Evolutionary conservation across 2,329 filamentous ascomycete species (phyloP).

Genomic region (Cladophialophora immunda): DNA sequence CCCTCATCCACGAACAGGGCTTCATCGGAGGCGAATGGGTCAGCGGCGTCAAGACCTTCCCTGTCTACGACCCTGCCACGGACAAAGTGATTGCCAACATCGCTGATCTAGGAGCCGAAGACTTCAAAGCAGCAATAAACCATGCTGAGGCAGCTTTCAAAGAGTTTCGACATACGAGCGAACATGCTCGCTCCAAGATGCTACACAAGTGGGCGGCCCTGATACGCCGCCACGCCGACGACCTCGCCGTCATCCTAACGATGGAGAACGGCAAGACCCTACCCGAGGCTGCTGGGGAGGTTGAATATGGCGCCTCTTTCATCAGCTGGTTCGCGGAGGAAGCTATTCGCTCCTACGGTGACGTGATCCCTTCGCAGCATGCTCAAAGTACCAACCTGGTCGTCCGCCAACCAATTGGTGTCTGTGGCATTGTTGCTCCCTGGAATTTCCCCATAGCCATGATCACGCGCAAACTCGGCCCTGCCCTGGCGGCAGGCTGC

Average conservation of each 20-base stretch:
- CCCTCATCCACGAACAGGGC: slow-evolving; percentile 14
- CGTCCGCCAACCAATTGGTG: slow-evolving; percentile 82
- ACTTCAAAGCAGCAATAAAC: slow-evolving; percentile 38
- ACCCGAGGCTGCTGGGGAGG: slow-evolving; percentile 56
- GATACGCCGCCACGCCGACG: slow-evolving; percentile 63
- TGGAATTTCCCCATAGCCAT: slow-evolving; percentile 88
- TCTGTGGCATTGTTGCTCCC: slow-evolving; percentile 82
- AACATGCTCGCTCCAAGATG: slow-evolving; percentile 54
- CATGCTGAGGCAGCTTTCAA: slow-evolving; percentile 34
- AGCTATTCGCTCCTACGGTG: slow-evolving; percentile 50
- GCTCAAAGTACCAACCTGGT: slow-evolving; percentile 78
- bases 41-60: slow-evolving; percentile 3
- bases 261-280: slow-evolving; percentile 56
- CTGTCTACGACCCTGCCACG: slow-evolving; percentile 37
- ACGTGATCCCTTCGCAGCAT: slow-evolving; percentile 66
- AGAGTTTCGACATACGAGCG: slow-evolving; percentile 47
- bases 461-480: slow-evolving; percentile 57
- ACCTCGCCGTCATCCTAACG: slow-evolving; percentile 43
- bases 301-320: slow-evolving; percentile 57
- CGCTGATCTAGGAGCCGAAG: slow-evolving; percentile 34
- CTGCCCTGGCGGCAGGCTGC: slow-evolving; percentile 49
- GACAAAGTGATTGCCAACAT: slow-evolving; percentile 35
- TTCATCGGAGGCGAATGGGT: slow-evolving; percentile 26
- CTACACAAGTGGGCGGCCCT: slow-evolving; percentile 65
- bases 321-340: slow-evolving; percentile 62